phyloP scores from a whole-genome alignment of 2,329 filamentous ascomycete species.

The Colletotrichum salicis region DNA sequence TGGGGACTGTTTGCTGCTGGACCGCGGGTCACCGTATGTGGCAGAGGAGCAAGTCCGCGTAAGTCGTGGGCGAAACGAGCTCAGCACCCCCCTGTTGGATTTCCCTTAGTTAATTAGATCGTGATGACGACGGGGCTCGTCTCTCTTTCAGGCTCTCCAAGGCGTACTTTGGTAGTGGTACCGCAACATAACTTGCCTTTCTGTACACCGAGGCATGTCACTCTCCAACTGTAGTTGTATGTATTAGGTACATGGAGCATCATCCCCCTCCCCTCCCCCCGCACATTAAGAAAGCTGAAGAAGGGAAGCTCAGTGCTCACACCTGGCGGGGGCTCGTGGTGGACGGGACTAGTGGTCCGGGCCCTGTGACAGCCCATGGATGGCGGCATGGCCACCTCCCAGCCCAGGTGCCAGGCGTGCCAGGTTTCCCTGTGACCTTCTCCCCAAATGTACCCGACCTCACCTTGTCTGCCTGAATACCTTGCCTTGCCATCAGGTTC shows the following conservation, averaged over 20 bases:
- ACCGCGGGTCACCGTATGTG: too few species aligned
- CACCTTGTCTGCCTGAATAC: not conserved
- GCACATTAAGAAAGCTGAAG: not conserved
- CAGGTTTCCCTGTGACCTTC: not conserved
- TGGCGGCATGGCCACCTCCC: not conserved
- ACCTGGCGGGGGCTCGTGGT: not conserved
- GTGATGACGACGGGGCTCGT: slow-evolving; percentile 17
- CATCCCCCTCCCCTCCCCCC: not conserved
- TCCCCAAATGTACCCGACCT: not conserved
- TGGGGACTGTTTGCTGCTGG: not conserved
- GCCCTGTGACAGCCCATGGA: not conserved
- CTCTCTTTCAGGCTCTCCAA: not conserved
- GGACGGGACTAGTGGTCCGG: not conserved
- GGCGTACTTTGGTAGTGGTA: not conserved
- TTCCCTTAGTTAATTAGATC: not conserved
- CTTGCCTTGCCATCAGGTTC: not conserved
- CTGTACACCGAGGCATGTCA: not conserved
- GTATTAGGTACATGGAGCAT: not conserved
- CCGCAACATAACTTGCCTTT: not conserved
- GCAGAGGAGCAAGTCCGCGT: slow-evolving; percentile 15
- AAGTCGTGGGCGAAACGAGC: slow-evolving; percentile 29
- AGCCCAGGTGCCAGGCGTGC: not conserved
- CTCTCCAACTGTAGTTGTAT: not conserved
- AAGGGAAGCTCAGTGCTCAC: not conserved
- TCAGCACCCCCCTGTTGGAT: slow-evolving; percentile 18